phyloP scores from a whole-genome alignment of 345 rosid genomes.

The thale cress (Arabidopsis thaliana) region DNA sequence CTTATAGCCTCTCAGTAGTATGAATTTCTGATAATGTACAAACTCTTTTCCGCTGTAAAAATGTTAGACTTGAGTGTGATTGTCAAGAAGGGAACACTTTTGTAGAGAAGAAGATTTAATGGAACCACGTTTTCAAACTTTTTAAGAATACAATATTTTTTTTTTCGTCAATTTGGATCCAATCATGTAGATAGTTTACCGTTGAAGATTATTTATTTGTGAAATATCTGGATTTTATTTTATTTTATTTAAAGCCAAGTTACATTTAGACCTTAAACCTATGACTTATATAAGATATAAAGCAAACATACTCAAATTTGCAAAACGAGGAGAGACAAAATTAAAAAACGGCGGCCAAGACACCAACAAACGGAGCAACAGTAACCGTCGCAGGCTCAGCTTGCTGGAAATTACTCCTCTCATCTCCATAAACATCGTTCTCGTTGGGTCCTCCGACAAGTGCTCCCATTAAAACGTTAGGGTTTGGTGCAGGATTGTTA shows the following conservation, averaged over 20 bases:
- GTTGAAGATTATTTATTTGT: neutral
- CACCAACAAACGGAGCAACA: conserved; percentile 66
- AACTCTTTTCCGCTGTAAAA: conserved; percentile 29
- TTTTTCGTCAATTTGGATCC: neutral
- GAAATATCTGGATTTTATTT: neutral
- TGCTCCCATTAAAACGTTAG: conserved; percentile 64
- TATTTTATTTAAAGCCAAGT: neutral
- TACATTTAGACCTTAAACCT: neutral
- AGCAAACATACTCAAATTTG: neutral
- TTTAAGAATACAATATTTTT: neutral
- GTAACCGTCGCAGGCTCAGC: conserved; percentile 57
- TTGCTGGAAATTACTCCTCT: conserved; percentile 54
- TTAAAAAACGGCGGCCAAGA: conserved; percentile 57
- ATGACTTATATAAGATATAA: conserved; percentile 1
- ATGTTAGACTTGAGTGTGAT: conserved; percentile 29
- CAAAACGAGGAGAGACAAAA: neutral
- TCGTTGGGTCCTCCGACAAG: conserved; percentile 74
- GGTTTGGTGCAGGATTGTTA: conserved; percentile 51
- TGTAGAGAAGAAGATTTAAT: conserved; percentile 24
- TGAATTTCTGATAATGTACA: conserved; percentile 29
- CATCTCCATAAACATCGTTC: conserved; percentile 57
- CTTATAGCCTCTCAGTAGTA: conserved; percentile 3
- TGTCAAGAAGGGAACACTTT: conserved; percentile 24
- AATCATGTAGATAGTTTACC: neutral
- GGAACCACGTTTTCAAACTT: neutral